Percentiles rank a stretch among this genome's conserved stretches.
Evolutionary conservation across 495 filamentous ascomycete genomes (phyloP).

Genomic region (Trichodelitschia bisporula): DNA sequence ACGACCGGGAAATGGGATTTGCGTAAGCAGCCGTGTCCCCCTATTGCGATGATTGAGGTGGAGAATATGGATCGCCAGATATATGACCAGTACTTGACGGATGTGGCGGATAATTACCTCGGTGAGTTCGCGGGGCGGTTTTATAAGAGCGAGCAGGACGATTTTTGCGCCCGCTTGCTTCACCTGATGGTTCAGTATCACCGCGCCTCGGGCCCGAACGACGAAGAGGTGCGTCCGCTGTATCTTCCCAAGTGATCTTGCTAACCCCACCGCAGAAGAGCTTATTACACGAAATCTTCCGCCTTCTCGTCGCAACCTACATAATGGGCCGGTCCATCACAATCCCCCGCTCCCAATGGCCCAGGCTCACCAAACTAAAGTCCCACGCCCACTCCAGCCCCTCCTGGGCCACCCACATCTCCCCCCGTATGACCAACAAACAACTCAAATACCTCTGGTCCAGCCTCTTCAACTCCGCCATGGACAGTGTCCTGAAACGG

Average conservation of each 20-base stretch:
- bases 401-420: slow-evolving; percentile 5
- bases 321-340: slow-evolving; percentile 17
- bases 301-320: slow-evolving; percentile 16
- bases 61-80: slow-evolving; percentile 12
- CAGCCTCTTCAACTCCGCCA: slow-evolving; percentile 9
- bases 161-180: slow-evolving; percentile 14
- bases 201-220: slow-evolving; percentile 6
- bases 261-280: slow-evolving; percentile 4
- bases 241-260: background rate
- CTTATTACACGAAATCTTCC: slow-evolving; percentile 12
- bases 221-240: slow-evolving; percentile 10
- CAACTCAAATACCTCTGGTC: slow-evolving; percentile 19
- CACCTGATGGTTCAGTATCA: slow-evolving; percentile 11
- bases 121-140: slow-evolving; percentile 10
- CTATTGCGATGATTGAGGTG: slow-evolving; percentile 13
- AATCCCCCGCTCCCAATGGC: slow-evolving; percentile 9
- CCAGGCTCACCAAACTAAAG: slow-evolving; percentile 7
- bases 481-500: slow-evolving; percentile 14
- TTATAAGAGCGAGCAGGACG: slow-evolving; percentile 13
- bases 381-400: slow-evolving; percentile 3
- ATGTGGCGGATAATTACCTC: slow-evolving; percentile 13
- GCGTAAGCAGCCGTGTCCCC: slow-evolving; percentile 11
- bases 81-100: slow-evolving; percentile 14
- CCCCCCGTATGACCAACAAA: slow-evolving; percentile 17
- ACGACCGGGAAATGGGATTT: slow-evolving; percentile 3